These are phyloP conservation scores for Aspergillus carbonarius DNA, from an alignment of 2,329 filamentous ascomycete species.

Conservation along the genomic window DNA sequence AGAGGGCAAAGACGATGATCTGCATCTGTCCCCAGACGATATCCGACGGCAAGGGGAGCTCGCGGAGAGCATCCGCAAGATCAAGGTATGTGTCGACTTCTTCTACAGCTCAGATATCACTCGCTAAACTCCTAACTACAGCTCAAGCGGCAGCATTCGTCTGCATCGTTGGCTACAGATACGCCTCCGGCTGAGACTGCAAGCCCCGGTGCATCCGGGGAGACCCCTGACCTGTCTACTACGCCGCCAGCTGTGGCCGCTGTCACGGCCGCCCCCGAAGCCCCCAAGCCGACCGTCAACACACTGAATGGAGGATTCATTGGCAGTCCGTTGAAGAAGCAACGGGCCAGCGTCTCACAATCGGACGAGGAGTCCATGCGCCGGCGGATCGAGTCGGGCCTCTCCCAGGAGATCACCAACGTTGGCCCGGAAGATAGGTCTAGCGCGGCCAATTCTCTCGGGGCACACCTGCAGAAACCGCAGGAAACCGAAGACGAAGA, in stretches of 20 bases:
- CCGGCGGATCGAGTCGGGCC: conserved; percentile 40
- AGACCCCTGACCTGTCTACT: conserved; percentile 37
- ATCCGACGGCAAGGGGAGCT: conserved; percentile 60
- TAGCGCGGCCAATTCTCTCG: conserved; percentile 16
- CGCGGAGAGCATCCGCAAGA: conserved; percentile 64
- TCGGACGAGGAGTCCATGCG: conserved; percentile 43
- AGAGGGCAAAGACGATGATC: conserved; percentile 50
- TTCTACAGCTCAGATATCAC: neutral
- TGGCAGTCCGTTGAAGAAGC: conserved; percentile 50
- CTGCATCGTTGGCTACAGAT: conserved; percentile 51
- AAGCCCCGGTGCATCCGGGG: conserved; percentile 39
- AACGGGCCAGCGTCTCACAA: conserved; percentile 46
- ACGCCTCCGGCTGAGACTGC: conserved; percentile 32
- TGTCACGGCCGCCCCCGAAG: conserved; percentile 20
- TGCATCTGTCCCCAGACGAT: conserved; percentile 60
- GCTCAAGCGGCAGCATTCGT: conserved; percentile 67
- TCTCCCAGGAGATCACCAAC: conserved; percentile 38
- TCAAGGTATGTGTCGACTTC: conserved; percentile 53
- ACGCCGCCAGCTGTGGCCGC: conserved; percentile 35
- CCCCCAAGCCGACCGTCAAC: conserved; percentile 22
- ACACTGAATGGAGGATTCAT: conserved; percentile 38
- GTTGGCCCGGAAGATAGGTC: conserved; percentile 8
- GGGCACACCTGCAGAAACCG: conserved; percentile 19
- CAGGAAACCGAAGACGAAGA: conserved; percentile 31
- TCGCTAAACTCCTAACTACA: conserved; percentile 31